Evolutionary conservation across 139 green algal species (phyloP).

Genomic region (Pycnococcus provasolii): DNA sequence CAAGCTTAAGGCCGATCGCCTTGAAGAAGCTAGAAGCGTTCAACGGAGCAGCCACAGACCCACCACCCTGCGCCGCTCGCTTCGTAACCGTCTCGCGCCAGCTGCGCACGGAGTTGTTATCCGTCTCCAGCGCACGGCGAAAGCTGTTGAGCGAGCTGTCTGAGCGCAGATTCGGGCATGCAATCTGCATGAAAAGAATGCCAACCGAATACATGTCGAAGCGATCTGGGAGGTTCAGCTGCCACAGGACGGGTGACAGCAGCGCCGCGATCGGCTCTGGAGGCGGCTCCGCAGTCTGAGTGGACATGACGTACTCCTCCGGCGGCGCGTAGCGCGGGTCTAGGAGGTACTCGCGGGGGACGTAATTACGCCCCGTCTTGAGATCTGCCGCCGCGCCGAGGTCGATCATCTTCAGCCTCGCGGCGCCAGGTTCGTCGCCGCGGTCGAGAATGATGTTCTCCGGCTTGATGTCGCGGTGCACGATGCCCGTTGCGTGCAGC

Average conservation of each 20-base stretch:
- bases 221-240: conserved; percentile 43
- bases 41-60: neutral
- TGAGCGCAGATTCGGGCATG: conserved; percentile 31
- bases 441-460: conserved; percentile 43
- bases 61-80: neutral
- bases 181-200: conserved; percentile 42
- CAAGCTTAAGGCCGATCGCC: conserved; percentile 12
- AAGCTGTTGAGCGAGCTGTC: conserved; percentile 40
- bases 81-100: conserved; percentile 50
- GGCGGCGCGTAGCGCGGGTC: conserved; percentile 30
- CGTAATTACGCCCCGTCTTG: conserved; percentile 42
- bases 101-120: conserved; percentile 41
- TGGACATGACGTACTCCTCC: conserved; percentile 51
- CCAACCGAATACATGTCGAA: conserved; percentile 47
- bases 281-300: conserved; percentile 36
- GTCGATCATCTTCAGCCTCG: conserved; percentile 44
- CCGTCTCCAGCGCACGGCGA: conserved; percentile 41
- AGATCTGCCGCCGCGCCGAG: conserved; percentile 44
- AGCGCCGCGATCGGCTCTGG: conserved; percentile 32
- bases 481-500: conserved; percentile 38
- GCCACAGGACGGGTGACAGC: conserved; percentile 46
- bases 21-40: conserved; percentile 32
- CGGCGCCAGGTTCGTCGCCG: neutral
- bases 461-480: conserved; percentile 48
- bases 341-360: conserved; percentile 45